Evolutionary conservation across 1,284 basidiomycete genomes (phyloP), one percentile per base, ranked within the genome.

Genomic region (Laetiporus sulphureus): DNA sequence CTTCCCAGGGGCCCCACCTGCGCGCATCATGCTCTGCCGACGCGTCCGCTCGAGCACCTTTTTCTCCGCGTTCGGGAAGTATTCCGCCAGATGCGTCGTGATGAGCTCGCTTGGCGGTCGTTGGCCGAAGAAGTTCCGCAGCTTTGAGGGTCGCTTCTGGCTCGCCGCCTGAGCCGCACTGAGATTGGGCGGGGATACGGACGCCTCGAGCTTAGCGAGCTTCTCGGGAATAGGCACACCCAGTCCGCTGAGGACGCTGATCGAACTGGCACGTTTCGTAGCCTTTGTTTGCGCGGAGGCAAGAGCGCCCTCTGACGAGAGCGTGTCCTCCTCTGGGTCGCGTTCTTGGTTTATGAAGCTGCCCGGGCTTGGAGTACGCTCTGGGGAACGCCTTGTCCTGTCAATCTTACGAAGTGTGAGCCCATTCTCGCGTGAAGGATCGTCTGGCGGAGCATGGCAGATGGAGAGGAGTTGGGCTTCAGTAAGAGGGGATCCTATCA

Each of bases 41-140:
- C 82, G 77, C 2, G 90, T 91, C 44, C 91, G 83, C 55, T 88
- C 78, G 40, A 96, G 68, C 32, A 88, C 85, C 60, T 86, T 91
- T 66, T 88, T 91, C 66, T 96, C 91, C 1, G 91, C 86, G 46
- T 79, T 77, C 1, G 95, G 96, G 78, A 99, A 99, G 69, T 90
- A 99, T 46, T 97, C 94, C 16, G 88, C 83, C 32, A 99, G 64
- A 60, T 99, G 93, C n/a, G 77, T 95, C 23, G 93, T 91, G 66
- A 99, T 99, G 52, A 99, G 78, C 62, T 99, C 95, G 59, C 86
- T 91, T 0, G 96, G 93, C 1, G 96, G 96, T 34, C 96, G 86
- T 58, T 98, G 95, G 8, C 95, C 96, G 55, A 97, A 95, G 73
- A 99, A 99, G 72, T 94, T 95, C 64, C 92, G 91, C 47, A 97